Conservation (phyloP, 306 rosid species). For the Purshia tridentata region DNA sequence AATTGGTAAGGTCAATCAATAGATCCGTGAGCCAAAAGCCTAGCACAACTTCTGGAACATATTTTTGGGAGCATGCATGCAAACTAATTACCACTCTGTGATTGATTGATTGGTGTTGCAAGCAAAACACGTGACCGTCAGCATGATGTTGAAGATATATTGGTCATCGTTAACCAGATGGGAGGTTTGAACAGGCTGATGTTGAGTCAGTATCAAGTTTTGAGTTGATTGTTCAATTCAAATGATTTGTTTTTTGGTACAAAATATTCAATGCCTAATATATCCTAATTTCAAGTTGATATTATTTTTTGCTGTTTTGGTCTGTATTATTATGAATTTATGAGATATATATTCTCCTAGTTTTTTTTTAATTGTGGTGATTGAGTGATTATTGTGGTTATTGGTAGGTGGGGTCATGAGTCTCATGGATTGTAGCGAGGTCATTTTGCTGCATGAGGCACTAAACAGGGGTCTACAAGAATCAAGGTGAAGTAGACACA, state of each 20-base stretch:
- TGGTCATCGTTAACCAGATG: background rate
- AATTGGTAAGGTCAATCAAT: background rate
- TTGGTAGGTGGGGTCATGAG: slow-evolving; percentile 1
- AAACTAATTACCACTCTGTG: background rate
- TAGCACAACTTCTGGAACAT: too few relatives aligned
- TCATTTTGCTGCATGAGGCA: slow-evolving; percentile 25
- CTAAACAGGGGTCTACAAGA: slow-evolving; percentile 25
- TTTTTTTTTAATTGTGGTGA: too few relatives aligned
- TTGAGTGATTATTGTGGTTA: too few relatives aligned
- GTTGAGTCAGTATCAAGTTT: background rate
- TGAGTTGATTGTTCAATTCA: too few relatives aligned
- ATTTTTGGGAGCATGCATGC: too few relatives aligned
- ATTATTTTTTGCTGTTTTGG: too few relatives aligned
- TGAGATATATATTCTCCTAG: too few relatives aligned
- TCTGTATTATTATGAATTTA: too few relatives aligned
- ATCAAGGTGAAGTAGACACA: slow-evolving; percentile 18
- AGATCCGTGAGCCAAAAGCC: background rate
- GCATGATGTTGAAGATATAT: background rate
- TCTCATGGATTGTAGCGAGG: slow-evolving; percentile 5
- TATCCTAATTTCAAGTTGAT: too few relatives aligned
- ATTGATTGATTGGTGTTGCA: background rate
- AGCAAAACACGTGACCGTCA: background rate
- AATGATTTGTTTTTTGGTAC: too few relatives aligned
- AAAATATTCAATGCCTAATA: too few relatives aligned
- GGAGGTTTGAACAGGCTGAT: background rate